Conservation (phyloP, 78 protist genomes). For the Guillardia theta region DNA sequence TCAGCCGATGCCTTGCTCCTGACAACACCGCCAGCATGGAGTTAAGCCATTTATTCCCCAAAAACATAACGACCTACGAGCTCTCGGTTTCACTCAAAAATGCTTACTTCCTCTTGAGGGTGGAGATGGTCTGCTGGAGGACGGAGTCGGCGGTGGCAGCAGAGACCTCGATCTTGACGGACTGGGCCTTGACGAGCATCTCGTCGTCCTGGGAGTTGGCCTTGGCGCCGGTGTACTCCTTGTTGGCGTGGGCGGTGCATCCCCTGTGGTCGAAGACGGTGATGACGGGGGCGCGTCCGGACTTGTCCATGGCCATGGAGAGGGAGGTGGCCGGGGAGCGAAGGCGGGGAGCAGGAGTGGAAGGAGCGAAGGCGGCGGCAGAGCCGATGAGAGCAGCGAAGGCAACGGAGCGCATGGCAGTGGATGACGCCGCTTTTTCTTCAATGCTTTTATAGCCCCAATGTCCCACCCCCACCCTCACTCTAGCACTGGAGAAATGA, state of each 20-base stretch:
- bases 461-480: too few species aligned
- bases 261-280: slow-evolving; percentile 23
- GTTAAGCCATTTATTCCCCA: too few species aligned
- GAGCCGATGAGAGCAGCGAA: slow-evolving; percentile 2
- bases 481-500: too few species aligned
- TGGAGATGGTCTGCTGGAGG: neutral
- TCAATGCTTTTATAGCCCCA: too few species aligned
- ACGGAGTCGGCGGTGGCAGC: neutral
- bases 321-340: neutral
- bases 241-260: neutral
- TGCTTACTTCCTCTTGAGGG: neutral
- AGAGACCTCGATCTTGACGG: neutral
- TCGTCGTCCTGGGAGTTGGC: slow-evolving; percentile 33
- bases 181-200: slow-evolving; percentile 28
- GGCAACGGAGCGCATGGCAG: neutral
- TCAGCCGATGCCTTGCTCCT: too few species aligned
- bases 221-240: slow-evolving; percentile 43
- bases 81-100: too few species aligned
- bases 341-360: neutral
- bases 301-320: slow-evolving; percentile 8
- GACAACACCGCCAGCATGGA: too few species aligned
- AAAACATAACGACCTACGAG: too few species aligned
- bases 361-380: slow-evolving; percentile 16
- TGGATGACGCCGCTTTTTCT: too few species aligned
- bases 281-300: slow-evolving; percentile 1